phyloP scores from a whole-genome alignment of 148 eudicot species.

The Drosera capensis region DNA sequence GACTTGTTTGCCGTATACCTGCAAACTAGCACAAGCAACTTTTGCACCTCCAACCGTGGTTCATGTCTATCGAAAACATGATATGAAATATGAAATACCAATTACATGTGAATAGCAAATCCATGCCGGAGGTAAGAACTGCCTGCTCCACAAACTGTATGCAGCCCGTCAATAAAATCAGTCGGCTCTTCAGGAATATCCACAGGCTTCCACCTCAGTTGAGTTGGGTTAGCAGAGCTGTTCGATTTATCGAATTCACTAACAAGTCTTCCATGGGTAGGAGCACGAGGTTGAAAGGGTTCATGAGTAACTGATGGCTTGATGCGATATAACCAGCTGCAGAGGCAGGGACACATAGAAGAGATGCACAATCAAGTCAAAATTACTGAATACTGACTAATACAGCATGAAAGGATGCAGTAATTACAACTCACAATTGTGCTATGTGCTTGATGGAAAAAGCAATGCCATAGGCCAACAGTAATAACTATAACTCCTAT shows the following conservation, averaged over 20 bases:
- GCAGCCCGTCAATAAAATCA: constrained; percentile 78
- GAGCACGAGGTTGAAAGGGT: constrained; percentile 68
- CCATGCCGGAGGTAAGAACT: constrained; percentile 93
- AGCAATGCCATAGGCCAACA: no score
- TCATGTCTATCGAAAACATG: background rate
- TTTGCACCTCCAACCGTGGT: background rate
- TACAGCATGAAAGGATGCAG: no score
- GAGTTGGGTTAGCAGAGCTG: constrained; percentile 84
- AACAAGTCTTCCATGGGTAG: constrained; percentile 57
- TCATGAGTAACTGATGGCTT: constrained; percentile 98
- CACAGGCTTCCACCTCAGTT: constrained; percentile 81
- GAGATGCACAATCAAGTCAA: no score
- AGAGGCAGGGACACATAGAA: no score
- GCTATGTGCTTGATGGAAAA: no score
- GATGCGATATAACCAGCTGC: constrained; percentile 88
- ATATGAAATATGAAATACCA: no score
- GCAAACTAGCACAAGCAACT: constrained; percentile 6
- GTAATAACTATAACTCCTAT: no score
- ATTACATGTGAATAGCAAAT: constrained; percentile 91
- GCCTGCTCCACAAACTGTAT: constrained; percentile 87
- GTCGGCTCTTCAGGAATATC: constrained; percentile 51
- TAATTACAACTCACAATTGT: no score
- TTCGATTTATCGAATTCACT: constrained; percentile 67
- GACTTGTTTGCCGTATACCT: constrained; percentile 92
- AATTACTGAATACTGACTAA: no score